Conservation (phyloP, 768 basidiomycete species). For the Pleurotus cornucopiae region DNA sequence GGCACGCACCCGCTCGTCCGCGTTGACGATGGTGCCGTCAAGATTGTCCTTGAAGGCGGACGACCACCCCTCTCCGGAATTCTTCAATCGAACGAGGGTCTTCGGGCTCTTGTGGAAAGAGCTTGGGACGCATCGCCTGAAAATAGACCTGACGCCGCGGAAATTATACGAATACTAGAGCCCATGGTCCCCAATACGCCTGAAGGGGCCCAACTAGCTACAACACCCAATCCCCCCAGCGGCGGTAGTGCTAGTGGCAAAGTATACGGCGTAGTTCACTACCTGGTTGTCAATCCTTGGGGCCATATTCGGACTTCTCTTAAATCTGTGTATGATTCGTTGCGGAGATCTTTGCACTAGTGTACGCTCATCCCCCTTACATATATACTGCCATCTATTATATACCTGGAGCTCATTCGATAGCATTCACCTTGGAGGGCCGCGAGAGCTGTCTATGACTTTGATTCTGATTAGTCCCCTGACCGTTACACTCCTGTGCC, state of each 20-base stretch:
- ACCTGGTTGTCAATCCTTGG: neutral
- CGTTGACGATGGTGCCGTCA: slow-evolving; percentile 20
- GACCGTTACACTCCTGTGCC: too few species aligned
- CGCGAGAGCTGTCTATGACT: too few species aligned
- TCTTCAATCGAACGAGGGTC: neutral
- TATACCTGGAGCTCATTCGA: too few species aligned
- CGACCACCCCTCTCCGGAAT: slow-evolving; percentile 15
- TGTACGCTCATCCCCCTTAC: too few species aligned
- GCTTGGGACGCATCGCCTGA: slow-evolving; percentile 15
- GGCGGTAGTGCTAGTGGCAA: too few species aligned
- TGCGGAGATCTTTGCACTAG: neutral
- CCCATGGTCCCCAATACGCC: neutral
- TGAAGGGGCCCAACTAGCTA: neutral
- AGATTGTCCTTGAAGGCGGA: slow-evolving; percentile 14
- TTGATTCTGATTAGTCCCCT: too few species aligned
- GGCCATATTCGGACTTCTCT: neutral
- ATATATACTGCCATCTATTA: too few species aligned
- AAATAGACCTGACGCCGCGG: slow-evolving; percentile 10
- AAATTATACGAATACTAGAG: neutral
- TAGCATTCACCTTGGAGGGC: too few species aligned
- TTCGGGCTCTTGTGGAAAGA: slow-evolving; percentile 9
- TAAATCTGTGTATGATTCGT: neutral
- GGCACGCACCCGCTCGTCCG: neutral
- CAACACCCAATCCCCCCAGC: too few species aligned
- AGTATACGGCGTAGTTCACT: neutral